Evolutionary conservation across 148 eudicot species (phyloP).

Genomic region (Dianthus caryophyllus): DNA sequence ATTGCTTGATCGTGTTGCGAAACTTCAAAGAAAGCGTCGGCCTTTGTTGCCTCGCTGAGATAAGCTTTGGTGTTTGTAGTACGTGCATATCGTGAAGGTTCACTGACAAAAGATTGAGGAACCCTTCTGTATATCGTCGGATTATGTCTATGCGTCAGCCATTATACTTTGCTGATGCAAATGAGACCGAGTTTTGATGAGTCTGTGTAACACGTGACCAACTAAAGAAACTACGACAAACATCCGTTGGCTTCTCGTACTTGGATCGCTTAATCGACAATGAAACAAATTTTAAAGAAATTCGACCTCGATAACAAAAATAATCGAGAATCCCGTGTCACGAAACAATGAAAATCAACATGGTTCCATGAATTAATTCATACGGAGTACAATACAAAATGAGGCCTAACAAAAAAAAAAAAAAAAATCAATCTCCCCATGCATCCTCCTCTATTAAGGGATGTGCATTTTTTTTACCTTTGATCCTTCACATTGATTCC

Average conservation of each 20-base stretch:
- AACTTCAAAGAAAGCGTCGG: too few relatives aligned
- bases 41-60: too few relatives aligned
- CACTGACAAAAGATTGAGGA: too few relatives aligned
- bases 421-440: not conserved
- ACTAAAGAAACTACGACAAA: too few relatives aligned
- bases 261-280: not conserved
- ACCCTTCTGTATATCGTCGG: not conserved
- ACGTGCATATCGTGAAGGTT: not conserved
- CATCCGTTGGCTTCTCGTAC: too few relatives aligned
- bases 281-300: not conserved
- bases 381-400: constrained; percentile 7
- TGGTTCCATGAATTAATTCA: constrained; percentile 7
- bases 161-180: too few relatives aligned
- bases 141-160: not conserved
- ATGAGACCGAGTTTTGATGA: too few relatives aligned
- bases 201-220: too few relatives aligned
- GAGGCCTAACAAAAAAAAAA: not conserved
- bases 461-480: constrained; percentile 13
- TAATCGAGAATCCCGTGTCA: not conserved
- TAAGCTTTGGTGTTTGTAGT: not conserved
- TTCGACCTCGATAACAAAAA: not conserved
- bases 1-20: too few relatives aligned
- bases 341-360: constrained; percentile 8
- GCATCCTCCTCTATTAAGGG: constrained; percentile 12
- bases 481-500: too few relatives aligned